Base-by-base conservation (phyloP, 116 monocot genomes). In the Phalaenopsis hybrid region DNA sequence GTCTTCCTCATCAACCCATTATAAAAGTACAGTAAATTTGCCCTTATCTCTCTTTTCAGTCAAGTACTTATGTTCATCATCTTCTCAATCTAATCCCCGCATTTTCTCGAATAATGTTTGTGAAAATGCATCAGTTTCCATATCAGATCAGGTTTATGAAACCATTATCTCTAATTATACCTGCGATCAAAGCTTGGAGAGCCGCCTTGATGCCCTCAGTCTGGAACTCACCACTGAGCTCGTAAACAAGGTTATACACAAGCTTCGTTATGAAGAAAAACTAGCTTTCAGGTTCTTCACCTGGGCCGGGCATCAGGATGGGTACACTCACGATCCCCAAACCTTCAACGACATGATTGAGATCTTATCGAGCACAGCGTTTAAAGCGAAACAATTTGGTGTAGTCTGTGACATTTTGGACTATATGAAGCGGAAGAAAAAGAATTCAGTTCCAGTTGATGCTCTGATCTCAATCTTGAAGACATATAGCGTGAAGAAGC, bases 201-300 rank as follows among this genome's bases (percentile, higher is more conserved):
- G 23, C 31, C 55, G 84, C 0, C 90, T 98, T 28, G 90, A 95
- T 65, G 74, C 74, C n/a, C 85, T 98, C 5, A 79, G 78, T 31
- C 58, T 85, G 13, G 45, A 79, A 28, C 79, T 90, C 52, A 89
- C 88, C 9, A 90, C 89, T 37, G 86, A 85, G 75, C 82, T 95
- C 15, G 98, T 95, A 0, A 57, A 90, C 28, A 85, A 87, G 34
- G 86, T 93, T 41, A 48, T 98, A 11, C 79, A 76, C 7, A 85
- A 81, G 11, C 87, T 98, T 44, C 88, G 90, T 1, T 94, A 92
- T 21, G 93, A 98, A 59, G 98, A 98, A 76, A 95, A 91, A 51
- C 33, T 93, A 7, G 98, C 98, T 11, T 91, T 98, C 81, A 74
- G 92, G 76, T 98, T 98, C 88, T 98, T 98, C 88, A 89, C 91